Base-by-base conservation (phyloP, 2,329 filamentous ascomycete genomes). In the Penicillium sp. region DNA sequence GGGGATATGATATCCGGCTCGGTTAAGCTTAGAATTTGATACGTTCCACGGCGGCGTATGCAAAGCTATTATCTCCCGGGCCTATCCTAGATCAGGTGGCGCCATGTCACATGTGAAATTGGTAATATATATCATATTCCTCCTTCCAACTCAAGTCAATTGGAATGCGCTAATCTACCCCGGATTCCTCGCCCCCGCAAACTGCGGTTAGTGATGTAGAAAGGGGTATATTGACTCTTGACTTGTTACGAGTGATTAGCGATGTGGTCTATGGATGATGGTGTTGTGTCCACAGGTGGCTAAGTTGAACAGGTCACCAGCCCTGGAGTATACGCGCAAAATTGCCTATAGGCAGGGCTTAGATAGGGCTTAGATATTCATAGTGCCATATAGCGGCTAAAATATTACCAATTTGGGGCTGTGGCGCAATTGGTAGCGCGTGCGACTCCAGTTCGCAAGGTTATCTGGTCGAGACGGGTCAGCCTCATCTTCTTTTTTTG, bases 101-200 rank as follows among this genome's bases (percentile, higher is more conserved):
- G 1, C 14, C 12, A 31, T 9, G n/a, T 31, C 12, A 9, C 7
- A 10, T 11, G 14, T 17, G 16, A 28, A 17, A 28, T 5, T 30
- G 26, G 17, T 19, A 14, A 30, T 30, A 11, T 25, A 22, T 25
- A 9, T 5, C 11, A 10, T 14, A 45, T 30, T 16, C 17, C 16
- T 36, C 26, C 49, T 56, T 56, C 38, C 26, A 26, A 17, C 9
- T 9, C 4, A 26, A 38, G 25, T 8, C 30, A 48, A 17, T n/a
- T 42, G 44, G 54, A 56, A 53, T 56, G 50, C 17, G 30, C 25
- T 28, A 36, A 22, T 25, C 22, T 52, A 47, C 53, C 53, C 53
- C 53, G 22, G 42, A 28, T 56, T 43, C 41, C 28, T 52, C 26
- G 8, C 26, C 43, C 22, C 28, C 43, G 9, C 43, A 33, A 6